Base-by-base conservation (phyloP, 2,329 filamentous ascomycete genomes). In the Amesomyces nigricolor region DNA sequence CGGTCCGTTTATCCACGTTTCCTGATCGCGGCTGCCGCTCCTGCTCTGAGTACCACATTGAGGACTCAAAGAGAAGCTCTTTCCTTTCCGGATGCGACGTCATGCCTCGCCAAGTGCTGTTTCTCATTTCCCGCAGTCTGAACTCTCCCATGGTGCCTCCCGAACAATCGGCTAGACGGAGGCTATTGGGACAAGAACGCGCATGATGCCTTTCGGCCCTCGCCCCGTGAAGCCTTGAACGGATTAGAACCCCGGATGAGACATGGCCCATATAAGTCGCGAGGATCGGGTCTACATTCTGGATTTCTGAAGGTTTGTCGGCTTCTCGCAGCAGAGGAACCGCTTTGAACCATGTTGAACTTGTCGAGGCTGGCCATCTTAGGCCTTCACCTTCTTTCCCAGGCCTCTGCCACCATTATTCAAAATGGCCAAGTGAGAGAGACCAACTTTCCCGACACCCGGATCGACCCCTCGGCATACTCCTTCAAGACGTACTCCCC, bases 401-500 rank as follows among this genome's bases (percentile, higher is more conserved):
- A 43, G 11, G 62, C 53, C 9, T 61, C 62, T 7, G 63, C 64
- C 5, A 71, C 68, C 2, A 73, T 74, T 53, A 65, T 73, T 5
- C 69, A 74, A 45, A 74, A 75, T 53, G 71, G 71, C 29, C 74
- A 76, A 61, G 66, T 71, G 9, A 69, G 72, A 22, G 63, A 65
- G 26, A 74, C 71, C 0, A 59, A 74, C 58, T 77, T 72, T 48
- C 68, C 70, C 1, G 64, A 75, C 56, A 77, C 75, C 9, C 64
- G 65, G 30, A 65, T 76, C 47, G 64, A 74, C 44, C 57, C 62
- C 2, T 62, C 65, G 9, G 57, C 59, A 14, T 69, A 70, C 46
- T 59, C 65, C 3, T 70, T 72, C 35, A 72, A 66, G 30, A 78
- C 71, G 1, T 85, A 81, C 60, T 68, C 71, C 4, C 73, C 79